Conservation (phyloP, 768 basidiomycete species). For the Coprinopsis sp. region DNA sequence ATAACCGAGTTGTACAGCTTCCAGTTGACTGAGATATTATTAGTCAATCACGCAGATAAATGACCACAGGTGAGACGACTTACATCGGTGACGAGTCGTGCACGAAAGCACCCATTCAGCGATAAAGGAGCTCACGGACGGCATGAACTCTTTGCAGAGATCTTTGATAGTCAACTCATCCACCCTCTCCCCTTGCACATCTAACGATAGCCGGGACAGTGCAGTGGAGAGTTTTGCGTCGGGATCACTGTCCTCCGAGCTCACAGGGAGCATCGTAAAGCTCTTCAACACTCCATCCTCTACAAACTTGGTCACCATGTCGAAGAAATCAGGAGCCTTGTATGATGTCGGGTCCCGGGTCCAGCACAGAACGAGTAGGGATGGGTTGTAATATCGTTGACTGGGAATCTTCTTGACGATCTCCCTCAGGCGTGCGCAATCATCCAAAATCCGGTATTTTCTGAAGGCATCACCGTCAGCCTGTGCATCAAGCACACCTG, state of each 20-base stretch:
- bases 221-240: conserved; percentile 50
- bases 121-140: conserved; percentile 34
- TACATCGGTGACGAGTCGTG: conserved; percentile 41
- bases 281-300: conserved; percentile 36
- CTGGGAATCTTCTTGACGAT: conserved; percentile 50
- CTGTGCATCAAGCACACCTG: background rate
- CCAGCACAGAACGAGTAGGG: conserved; percentile 61
- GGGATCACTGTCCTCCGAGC: conserved; percentile 48
- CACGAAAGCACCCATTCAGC: conserved; percentile 46
- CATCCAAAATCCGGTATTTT: conserved; percentile 68
- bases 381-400: conserved; percentile 57
- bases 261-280: conserved; percentile 44
- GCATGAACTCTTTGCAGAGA: conserved; percentile 43
- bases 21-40: conserved; percentile 49
- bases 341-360: conserved; percentile 36
- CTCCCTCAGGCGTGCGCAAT: conserved; percentile 66
- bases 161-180: conserved; percentile 42
- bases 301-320: conserved; percentile 58
- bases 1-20: conserved; percentile 43
- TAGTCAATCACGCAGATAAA: background rate
- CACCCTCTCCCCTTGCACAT: conserved; percentile 55
- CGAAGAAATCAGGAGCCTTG: conserved; percentile 44
- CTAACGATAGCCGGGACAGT: conserved; percentile 41
- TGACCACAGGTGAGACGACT: conserved; percentile 17
- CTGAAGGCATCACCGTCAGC: conserved; percentile 27